Conservation (phyloP, 768 basidiomycete genomes). For the Leccinum olivaceopallidum region DNA sequence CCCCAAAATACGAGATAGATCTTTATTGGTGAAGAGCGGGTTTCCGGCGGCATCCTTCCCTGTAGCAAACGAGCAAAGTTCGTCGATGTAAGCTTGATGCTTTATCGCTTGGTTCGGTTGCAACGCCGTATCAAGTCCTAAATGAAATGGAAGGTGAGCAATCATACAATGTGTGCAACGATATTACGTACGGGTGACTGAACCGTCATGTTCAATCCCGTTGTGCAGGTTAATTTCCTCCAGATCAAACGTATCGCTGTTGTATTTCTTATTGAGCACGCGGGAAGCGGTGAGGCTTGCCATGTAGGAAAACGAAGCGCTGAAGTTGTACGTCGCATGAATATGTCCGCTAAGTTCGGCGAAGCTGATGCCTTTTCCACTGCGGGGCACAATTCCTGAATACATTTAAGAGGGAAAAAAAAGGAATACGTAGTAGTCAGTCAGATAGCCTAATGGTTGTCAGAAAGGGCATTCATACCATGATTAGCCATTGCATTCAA, state of each 20-base stretch:
- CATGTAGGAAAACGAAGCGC: slow-evolving; percentile 63
- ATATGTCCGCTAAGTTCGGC: slow-evolving; percentile 38
- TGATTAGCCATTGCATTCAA: slow-evolving; percentile 82
- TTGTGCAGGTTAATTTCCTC: slow-evolving; percentile 33
- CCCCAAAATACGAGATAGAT: slow-evolving; percentile 56
- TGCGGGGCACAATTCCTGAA: slow-evolving; percentile 47
- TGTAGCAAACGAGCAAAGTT: slow-evolving; percentile 56
- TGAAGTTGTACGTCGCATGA: slow-evolving; percentile 65
- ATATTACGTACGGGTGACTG: slow-evolving; percentile 26
- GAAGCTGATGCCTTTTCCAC: slow-evolving; percentile 71
- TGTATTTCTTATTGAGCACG: slow-evolving; percentile 56
- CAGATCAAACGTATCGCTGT: slow-evolving; percentile 60
- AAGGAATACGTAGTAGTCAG: neutral
- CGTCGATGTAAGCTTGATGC: slow-evolving; percentile 51
- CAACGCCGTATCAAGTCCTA: slow-evolving; percentile 54
- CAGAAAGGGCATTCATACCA: slow-evolving; percentile 53
- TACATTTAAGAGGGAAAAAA: neutral
- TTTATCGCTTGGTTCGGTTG: slow-evolving; percentile 54
- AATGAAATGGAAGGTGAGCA: neutral
- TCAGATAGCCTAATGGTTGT: slow-evolving; percentile 26
- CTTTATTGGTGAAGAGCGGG: slow-evolving; percentile 51
- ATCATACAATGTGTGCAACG: neutral
- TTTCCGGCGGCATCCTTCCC: slow-evolving; percentile 54
- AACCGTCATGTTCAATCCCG: slow-evolving; percentile 24
- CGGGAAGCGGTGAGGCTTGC: slow-evolving; percentile 59